Base-by-base conservation (phyloP, 2,329 filamentous ascomycete genomes). In the Pseudocercospora eumusae region DNA sequence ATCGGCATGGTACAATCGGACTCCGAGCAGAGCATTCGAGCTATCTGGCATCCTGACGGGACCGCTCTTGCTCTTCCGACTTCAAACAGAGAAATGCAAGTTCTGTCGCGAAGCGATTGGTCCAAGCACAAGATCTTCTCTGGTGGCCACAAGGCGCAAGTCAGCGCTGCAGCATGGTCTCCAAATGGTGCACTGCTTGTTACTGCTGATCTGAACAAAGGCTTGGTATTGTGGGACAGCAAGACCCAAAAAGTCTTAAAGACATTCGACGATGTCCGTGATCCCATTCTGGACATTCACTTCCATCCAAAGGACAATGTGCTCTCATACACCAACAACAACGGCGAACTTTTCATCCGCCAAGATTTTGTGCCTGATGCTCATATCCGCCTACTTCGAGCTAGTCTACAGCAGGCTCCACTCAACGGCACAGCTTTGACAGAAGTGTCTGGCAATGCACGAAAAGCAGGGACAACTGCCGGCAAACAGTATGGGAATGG, bases 241-340 rank as follows among this genome's bases (percentile, higher is more conserved):
- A 92, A 89, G 75, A 91, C 90, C 1, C 93, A 97, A 76, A 90
- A 86, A 56, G 83, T 96, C 33, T 78, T 98, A 59, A 87, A 89
- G 62, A 87, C 86, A 55, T 86, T 91, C 69, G 90, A 93, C 60
- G 93, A 93, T 73, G 64, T 80, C 40, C 77, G 79, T 42, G 82
- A 88, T 57, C 93, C 93, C 66, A 90, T 98, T 59, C 86, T 95
- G 68, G 91, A 93, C 65, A 82, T 99, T 62, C 84, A 86, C 28
- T 99, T 95, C 93, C 95, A 99, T 72, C 93, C 93, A 5, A 88
- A 84, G 0, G 88, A 92, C 66, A 99, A 99, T 70, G 85, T 93
- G 2, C 78, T 95, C 1, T 96, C 93, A 0, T 97, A 98, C 71
- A 96, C 93, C 0, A 98, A 92, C 40, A 90, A 88, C 1, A 91